Percentiles rank a stretch among this genome's conserved stretches.
Conservation (phyloP, 768 basidiomycete genomes). For the Plicaturopsis crispa region DNA sequence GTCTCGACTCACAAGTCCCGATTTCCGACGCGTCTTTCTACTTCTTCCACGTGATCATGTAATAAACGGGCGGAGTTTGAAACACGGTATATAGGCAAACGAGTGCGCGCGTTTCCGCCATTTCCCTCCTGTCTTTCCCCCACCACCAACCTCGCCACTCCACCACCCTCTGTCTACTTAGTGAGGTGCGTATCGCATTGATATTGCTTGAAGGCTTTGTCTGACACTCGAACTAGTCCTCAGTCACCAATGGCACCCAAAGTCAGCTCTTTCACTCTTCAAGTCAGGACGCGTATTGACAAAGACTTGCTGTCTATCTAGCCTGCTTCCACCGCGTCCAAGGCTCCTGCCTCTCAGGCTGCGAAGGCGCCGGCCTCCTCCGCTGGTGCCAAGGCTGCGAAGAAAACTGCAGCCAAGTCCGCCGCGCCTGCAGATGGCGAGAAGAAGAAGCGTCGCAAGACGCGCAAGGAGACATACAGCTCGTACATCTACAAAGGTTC, state of each 20-base stretch:
- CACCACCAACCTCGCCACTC: constrained; percentile 14
- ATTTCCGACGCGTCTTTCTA: constrained; percentile 1
- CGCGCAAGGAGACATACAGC: constrained; percentile 76
- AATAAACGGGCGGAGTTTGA: no score
- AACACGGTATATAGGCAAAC: no score
- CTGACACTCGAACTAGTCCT: background rate
- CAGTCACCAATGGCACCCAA: constrained; percentile 27
- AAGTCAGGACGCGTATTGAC: background rate
- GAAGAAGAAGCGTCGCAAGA: constrained; percentile 78
- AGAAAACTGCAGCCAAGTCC: constrained; percentile 56
- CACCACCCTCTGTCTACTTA: constrained; percentile 8
- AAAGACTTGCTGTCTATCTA: constrained; percentile 17
- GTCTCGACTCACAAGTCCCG: constrained; percentile 6
- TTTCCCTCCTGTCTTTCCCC: no score
- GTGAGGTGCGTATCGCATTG: background rate
- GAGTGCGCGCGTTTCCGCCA: no score
- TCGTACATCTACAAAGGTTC: constrained; percentile 81
- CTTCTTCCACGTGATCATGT: no score
- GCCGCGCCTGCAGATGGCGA: constrained; percentile 42
- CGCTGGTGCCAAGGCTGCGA: constrained; percentile 43
- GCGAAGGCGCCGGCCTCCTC: constrained; percentile 62
- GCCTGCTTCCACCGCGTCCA: constrained; percentile 70
- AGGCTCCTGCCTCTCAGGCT: constrained; percentile 51
- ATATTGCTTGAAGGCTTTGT: background rate
- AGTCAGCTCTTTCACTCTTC: constrained; percentile 15